Evolutionary conservation across 2,329 filamentous ascomycete genomes (phyloP).

Genomic region (Chlorencoelia australis): DNA sequence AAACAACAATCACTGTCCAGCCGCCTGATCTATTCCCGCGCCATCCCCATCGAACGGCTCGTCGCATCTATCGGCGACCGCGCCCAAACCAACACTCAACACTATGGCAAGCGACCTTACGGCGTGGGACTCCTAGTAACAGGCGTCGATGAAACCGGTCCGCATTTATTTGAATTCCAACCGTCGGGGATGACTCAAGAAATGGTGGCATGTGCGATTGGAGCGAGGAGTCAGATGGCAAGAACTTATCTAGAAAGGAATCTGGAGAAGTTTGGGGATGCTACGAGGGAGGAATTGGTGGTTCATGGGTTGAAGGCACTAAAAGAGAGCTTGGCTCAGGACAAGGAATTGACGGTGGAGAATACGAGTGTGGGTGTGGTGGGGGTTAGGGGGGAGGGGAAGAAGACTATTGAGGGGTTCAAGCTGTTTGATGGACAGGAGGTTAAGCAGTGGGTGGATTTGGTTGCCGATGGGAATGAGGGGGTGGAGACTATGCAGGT

Average conservation of each 20-base stretch:
- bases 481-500: conserved; percentile 37
- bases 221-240: conserved; percentile 93
- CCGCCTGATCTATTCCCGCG: conserved; percentile 89
- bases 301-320: conserved; percentile 82
- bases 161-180: conserved; percentile 98
- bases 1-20: conserved; percentile 96
- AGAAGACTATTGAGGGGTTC: conserved; percentile 63
- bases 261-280: conserved; percentile 69
- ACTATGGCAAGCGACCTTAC: conserved; percentile 93
- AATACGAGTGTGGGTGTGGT: conserved; percentile 90
- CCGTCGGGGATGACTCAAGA: conserved; percentile 92
- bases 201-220: conserved; percentile 94
- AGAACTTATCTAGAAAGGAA: conserved; percentile 93
- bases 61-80: conserved; percentile 90
- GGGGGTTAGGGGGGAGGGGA: conserved; percentile 44
- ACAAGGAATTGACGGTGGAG: conserved; percentile 94
- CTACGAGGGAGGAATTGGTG: conserved; percentile 75
- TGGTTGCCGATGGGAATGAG: conserved; percentile 48
- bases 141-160: conserved; percentile 86
- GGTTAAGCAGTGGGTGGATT: conserved; percentile 77
- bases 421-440: conserved; percentile 85
- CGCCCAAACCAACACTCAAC: conserved; percentile 94
- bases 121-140: conserved; percentile 88
- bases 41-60: conserved; percentile 81
- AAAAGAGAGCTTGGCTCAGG: conserved; percentile 92